Percentiles rank a stretch among this genome's conserved stretches.
These are phyloP conservation scores for Penicillium sclerotigenum DNA, from an alignment of 2,329 filamentous ascomycete species.

Conservation along the genomic window DNA sequence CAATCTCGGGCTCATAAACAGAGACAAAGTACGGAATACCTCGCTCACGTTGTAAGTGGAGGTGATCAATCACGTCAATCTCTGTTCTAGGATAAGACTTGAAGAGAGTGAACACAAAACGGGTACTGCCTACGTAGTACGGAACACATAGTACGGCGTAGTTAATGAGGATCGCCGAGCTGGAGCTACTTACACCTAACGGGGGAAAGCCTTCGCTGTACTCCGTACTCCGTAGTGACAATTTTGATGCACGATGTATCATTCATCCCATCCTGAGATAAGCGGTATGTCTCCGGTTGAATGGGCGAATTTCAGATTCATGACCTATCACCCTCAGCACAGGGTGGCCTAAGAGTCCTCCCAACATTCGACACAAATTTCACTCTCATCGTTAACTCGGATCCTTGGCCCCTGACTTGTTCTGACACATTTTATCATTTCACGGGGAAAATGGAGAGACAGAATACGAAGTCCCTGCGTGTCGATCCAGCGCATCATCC, in stretches of 20 bases:
- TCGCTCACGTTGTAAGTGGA: background rate
- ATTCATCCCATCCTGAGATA: background rate
- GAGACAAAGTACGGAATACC: background rate
- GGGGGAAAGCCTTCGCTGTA: background rate
- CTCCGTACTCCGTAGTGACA: background rate
- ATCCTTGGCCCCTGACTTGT: background rate
- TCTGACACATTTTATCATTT: background rate
- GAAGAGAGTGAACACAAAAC: background rate
- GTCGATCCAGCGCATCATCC: background rate
- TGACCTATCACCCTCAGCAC: background rate
- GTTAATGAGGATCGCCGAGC: background rate
- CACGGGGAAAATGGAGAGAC: background rate
- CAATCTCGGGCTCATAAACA: background rate
- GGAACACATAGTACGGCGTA: background rate
- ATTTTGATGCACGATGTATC: conserved; percentile 20
- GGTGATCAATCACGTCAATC: background rate
- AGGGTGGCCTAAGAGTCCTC: background rate
- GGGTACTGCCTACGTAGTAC: background rate
- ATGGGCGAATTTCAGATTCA: background rate
- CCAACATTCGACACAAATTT: background rate
- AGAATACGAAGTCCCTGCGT: background rate
- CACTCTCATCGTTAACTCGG: background rate
- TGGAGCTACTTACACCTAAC: background rate
- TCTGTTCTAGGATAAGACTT: background rate
- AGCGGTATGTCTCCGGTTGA: background rate